Evolutionary conservation across 2,329 filamentous ascomycete genomes (phyloP).

Genomic region (Fusarium domesticum): DNA sequence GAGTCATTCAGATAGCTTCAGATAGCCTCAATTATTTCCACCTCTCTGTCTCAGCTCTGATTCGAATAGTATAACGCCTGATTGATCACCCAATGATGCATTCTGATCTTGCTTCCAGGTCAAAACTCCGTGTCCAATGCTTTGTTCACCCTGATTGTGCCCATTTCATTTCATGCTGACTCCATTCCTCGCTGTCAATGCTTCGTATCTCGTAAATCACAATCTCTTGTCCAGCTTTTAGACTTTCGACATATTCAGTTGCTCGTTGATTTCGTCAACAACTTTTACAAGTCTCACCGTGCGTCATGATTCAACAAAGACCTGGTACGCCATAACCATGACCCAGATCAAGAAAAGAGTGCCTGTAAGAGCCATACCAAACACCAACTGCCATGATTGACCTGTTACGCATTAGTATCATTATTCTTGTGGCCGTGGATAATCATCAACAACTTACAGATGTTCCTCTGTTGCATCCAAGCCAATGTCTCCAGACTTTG

Average conservation of each 20-base stretch:
- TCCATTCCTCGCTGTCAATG: constrained; percentile 20
- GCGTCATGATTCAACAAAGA: constrained; percentile 50
- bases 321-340: constrained; percentile 65
- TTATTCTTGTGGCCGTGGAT: too few relatives aligned
- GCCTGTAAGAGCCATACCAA: constrained; percentile 60
- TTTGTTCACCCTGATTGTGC: neutral
- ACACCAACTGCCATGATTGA: constrained; percentile 63
- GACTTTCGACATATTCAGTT: too few relatives aligned
- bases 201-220: constrained; percentile 18
- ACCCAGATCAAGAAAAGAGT: constrained; percentile 63
- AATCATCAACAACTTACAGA: constrained; percentile 54
- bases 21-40: neutral
- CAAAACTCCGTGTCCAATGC: constrained; percentile 13
- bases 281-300: neutral
- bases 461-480: constrained; percentile 61
- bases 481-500: constrained; percentile 55
- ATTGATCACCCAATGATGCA: neutral
- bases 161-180: constrained; percentile 10
- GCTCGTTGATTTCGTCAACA: too few relatives aligned
- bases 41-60: neutral
- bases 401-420: constrained; percentile 38
- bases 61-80: neutral
- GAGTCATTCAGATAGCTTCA: neutral
- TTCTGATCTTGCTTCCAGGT: constrained; percentile 5
- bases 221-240: too few relatives aligned